Evolutionary conservation across 139 green algal genomes (phyloP), one percentile per base, ranked within the genome.

Genomic region (Eudorina sp.): DNA sequence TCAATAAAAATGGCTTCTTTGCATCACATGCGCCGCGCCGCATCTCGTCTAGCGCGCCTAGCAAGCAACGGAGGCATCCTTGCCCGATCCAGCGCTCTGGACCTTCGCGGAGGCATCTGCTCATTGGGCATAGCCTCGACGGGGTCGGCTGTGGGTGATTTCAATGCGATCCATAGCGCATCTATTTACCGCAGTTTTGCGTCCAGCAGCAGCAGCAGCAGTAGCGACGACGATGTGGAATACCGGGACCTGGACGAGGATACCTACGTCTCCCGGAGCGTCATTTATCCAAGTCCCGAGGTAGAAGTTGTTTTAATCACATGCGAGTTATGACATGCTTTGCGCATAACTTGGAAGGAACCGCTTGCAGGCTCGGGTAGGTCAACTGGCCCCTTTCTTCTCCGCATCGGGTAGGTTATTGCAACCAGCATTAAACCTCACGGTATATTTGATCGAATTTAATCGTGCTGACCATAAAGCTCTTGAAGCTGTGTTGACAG

Each of bases 271-370:
- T n/a, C n/a, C n/a, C n/a, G n/a, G n/a, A 27, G 27, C 21, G 29
- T 81, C 73, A 43, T 64, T 25, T 81, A 81, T 43, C 73, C 73
- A 27, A 25, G 23, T 23, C 46, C 73, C 3, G 45, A 81, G 73
- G 73, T 81, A 29, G 8, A 29, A 23, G 41, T 58, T 19, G 41
- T 16, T 51, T 48, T 6, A 77, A 53, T 29, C 34, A 29, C 11
- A 53, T 51, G 6, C n/a, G 31, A n/a, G 19, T 4, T 48, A 13
- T 46, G 19, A 53, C 36, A 34, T 77, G n/a, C 21, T n/a, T 1
- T 41, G 68, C 6, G 19, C 19, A 34, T 31, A 25, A 51, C 4
- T 77, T n/a, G 18, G 18, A 38, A 19, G 34, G 38, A 38, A 8
- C 19, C 1, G 36, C 16, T 31, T 48, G 29, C 38, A 85, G 78